phyloP scores from a whole-genome alignment of 164 flowering plant species.

The Akebia trifoliata region DNA sequence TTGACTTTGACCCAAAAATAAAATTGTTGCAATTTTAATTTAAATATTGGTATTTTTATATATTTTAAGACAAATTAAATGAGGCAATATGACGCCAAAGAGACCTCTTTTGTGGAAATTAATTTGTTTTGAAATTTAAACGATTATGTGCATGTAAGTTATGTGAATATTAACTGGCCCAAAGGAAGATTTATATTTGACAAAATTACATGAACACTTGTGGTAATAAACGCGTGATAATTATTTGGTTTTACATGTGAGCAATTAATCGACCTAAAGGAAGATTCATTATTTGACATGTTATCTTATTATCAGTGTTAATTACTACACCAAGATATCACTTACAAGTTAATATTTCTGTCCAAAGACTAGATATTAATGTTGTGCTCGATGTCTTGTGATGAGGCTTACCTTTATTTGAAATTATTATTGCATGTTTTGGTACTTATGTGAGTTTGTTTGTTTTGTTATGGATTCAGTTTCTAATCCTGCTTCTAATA shows the following conservation, averaged over 20 bases:
- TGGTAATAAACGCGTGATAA: conserved; percentile 1
- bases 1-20: too few species aligned
- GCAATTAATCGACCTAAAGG: conserved; percentile 3
- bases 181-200: neutral
- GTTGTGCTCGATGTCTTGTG: conserved; percentile 5
- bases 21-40: too few species aligned
- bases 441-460: neutral
- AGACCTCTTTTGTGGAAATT: neutral
- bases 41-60: too few species aligned
- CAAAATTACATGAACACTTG: neutral
- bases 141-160: neutral
- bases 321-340: neutral
- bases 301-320: conserved; percentile 1
- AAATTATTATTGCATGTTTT: neutral
- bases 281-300: neutral
- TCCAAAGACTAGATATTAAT: conserved; percentile 3
- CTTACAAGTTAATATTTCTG: conserved; percentile 1
- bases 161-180: neutral
- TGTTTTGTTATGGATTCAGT: neutral
- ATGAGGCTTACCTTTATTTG: neutral
- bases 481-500: neutral
- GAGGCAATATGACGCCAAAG: conserved; percentile 1
- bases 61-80: neutral
- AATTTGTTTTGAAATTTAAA: neutral
- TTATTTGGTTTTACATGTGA: neutral